These are phyloP conservation scores for Tetracladium maxilliforme DNA, from an alignment of 2,329 filamentous ascomycete species.

Conservation along the genomic window DNA sequence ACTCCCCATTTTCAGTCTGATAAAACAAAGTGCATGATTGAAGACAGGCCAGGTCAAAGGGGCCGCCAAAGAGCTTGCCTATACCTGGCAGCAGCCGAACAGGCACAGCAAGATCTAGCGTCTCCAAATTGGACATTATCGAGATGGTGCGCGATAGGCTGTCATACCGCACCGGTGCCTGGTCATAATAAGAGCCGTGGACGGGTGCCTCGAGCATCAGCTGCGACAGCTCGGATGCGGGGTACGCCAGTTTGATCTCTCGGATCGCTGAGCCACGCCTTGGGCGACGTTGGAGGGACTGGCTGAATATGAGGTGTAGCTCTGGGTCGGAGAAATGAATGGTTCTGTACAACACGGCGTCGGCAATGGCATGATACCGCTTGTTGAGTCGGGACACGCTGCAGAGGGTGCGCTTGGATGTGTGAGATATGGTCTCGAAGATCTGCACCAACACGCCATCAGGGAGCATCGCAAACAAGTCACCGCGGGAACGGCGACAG, in stretches of 20 bases:
- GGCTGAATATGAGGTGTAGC: constrained; percentile 30
- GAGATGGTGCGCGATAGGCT: constrained; percentile 29
- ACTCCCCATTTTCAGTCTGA: constrained; percentile 24
- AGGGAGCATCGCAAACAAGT: too few species aligned
- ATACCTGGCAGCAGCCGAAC: constrained; percentile 26
- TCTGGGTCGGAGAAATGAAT: constrained; percentile 29
- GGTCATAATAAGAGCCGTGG: constrained; percentile 16
- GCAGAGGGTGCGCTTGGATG: constrained; percentile 23
- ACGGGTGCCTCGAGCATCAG: constrained; percentile 22
- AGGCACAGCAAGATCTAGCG: constrained; percentile 28
- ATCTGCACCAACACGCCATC: constrained; percentile 24
- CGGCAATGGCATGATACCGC: constrained; percentile 26
- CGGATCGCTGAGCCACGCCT: constrained; percentile 31
- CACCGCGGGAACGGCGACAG: too few species aligned
- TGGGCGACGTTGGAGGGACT: constrained; percentile 28
- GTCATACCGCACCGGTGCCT: constrained; percentile 20
- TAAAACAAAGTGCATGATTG: constrained; percentile 31
- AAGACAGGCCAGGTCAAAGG: constrained; percentile 32
- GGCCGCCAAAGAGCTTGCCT: constrained; percentile 31
- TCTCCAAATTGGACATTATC: constrained; percentile 33
- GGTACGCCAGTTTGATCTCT: constrained; percentile 27
- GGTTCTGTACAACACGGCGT: constrained; percentile 29
- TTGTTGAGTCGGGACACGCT: constrained; percentile 25
- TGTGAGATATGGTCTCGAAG: constrained; percentile 17
- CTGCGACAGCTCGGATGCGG: constrained; percentile 24